Evolutionary conservation across 2,329 filamentous ascomycete genomes (phyloP), one percentile per base, ranked within the genome.

Genomic region (Colletotrichum tropicale): DNA sequence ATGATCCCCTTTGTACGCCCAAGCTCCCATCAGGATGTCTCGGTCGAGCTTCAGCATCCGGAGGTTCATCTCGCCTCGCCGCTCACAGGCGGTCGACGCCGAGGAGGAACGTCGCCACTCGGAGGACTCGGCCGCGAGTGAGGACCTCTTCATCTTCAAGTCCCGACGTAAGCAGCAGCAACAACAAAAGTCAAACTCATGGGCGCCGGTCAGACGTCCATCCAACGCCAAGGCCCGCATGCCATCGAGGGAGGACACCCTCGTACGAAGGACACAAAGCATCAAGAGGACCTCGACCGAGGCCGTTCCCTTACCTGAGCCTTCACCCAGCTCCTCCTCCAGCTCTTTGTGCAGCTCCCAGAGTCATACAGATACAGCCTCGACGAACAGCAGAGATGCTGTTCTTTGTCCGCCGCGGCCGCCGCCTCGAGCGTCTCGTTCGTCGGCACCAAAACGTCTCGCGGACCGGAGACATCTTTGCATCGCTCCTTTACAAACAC

Each of bases 291-390:
- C 86, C 71, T 80, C 83, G 36, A 81, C 81, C 28, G 82, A 85
- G 55, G 74, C 85, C 28, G 84, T 87, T 65, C 82, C 85, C 61
- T 80, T 86, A 21, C 83, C 84, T n/a, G 82, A 79, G 68, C 82
- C 82, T 66, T 84, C 82, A 15, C 82, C 84, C 60, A 81, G 84
- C 74, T 86, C 86, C 21, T 86, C 87, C 28, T 83, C 83, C 61
- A 87, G 84, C 77, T 89, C 88, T 81, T 86, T 89, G 79, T 87
- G 85, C 78, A 87, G 84, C 77, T 86, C 81, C 71, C 85, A 88
- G 55, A 83, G 81, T 77, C 82, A 84, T 78, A 80, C 73, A 80
- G 81, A 73, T 80, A 77, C 68, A 70, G 60, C 66, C 28, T 61
- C 61, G 48, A 70, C 69, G 78, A 78, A 77, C 80, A 79, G 78